Conservation (phyloP, 2,329 filamentous ascomycete species). For the Aspergillus sp. region DNA sequence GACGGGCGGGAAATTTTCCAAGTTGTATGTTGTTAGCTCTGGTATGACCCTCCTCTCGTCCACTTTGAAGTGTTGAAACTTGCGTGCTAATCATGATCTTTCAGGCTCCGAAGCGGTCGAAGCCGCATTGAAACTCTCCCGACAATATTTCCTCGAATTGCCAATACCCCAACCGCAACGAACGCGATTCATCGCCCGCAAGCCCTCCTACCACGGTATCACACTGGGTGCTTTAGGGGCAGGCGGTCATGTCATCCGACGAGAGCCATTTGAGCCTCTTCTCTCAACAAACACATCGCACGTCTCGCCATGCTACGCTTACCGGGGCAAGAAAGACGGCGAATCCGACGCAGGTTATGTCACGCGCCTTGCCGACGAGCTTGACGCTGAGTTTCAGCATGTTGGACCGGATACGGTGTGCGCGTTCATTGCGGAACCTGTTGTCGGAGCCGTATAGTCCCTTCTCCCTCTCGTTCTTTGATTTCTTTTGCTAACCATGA, state of each 20-base stretch:
- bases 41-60: conserved; percentile 44
- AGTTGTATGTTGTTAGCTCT: conserved; percentile 61
- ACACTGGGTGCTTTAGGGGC: conserved; percentile 70
- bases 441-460: conserved; percentile 68
- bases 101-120: conserved; percentile 71
- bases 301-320: conserved; percentile 70
- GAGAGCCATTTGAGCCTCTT: conserved; percentile 65
- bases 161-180: conserved; percentile 57
- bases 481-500: neutral
- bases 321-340: conserved; percentile 56
- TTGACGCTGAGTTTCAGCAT: conserved; percentile 68
- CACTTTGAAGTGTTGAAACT: neutral
- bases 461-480: neutral
- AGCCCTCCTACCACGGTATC: conserved; percentile 71
- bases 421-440: conserved; percentile 73
- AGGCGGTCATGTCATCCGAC: conserved; percentile 65
- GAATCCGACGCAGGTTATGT: conserved; percentile 67
- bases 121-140: conserved; percentile 67
- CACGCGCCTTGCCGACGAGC: conserved; percentile 62
- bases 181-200: conserved; percentile 66
- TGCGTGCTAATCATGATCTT: neutral
- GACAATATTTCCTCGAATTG: conserved; percentile 69
- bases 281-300: conserved; percentile 61
- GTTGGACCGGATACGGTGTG: conserved; percentile 69
- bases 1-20: conserved; percentile 58